phyloP scores from a whole-genome alignment of 306 rosid species.

The Malus orientalis region DNA sequence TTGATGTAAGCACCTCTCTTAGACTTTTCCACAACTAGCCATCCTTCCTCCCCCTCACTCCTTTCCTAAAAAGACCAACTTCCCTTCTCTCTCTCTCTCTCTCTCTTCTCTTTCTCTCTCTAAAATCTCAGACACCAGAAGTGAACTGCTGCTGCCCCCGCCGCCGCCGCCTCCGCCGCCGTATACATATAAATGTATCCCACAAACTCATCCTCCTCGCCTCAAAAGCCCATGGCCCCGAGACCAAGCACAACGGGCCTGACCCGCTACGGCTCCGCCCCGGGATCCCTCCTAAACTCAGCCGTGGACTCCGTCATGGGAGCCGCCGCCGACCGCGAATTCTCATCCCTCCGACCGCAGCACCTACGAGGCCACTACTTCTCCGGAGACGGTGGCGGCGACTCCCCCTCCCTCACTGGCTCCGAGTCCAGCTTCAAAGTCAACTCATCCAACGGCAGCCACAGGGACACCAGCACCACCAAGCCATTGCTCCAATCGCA shows the following conservation, averaged over 20 bases:
- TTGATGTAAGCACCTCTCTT: not conserved
- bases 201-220: slow-evolving; percentile 34
- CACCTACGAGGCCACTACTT: slow-evolving; percentile 24
- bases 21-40: slow-evolving; percentile 12
- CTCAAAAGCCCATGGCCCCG: slow-evolving; percentile 31
- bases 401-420: slow-evolving; percentile 31
- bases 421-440: slow-evolving; percentile 33
- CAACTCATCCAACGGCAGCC: slow-evolving; percentile 17
- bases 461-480: not conserved
- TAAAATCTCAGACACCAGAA: not conserved
- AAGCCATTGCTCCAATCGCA: slow-evolving; percentile 28
- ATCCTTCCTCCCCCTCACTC: not conserved
- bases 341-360: slow-evolving; percentile 21
- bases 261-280: slow-evolving; percentile 72
- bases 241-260: slow-evolving; percentile 29
- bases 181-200: slow-evolving; percentile 30
- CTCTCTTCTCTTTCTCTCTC: not conserved
- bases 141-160: not conserved
- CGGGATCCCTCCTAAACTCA: slow-evolving; percentile 49
- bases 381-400: slow-evolving; percentile 15
- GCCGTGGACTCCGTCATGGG: slow-evolving; percentile 63
- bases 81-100: not conserved
- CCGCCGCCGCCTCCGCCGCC: no score
- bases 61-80: not conserved
- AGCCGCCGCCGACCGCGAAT: slow-evolving; percentile 26